These are phyloP conservation scores for Aspergillus hancockii DNA, from an alignment of 495 filamentous ascomycete species.

Conservation along the genomic window DNA sequence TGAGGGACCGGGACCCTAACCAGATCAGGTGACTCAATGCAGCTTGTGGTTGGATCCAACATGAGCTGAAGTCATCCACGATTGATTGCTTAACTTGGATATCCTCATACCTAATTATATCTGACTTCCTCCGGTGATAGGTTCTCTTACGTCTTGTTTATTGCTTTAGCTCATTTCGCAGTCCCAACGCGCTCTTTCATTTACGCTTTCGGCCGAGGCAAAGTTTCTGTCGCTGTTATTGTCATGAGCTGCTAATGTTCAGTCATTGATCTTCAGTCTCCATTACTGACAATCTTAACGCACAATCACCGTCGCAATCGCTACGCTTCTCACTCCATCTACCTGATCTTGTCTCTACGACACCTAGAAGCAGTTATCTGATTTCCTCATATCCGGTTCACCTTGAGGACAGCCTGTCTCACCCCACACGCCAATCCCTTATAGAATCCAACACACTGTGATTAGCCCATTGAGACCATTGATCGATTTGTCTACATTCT, in stretches of 20 bases:
- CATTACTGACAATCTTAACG: not conserved
- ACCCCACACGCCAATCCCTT: not conserved
- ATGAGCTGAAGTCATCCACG: constrained; percentile 2
- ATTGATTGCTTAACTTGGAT: constrained; percentile 6
- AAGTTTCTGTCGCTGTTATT: not conserved
- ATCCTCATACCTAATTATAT: not conserved
- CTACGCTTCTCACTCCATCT: not conserved
- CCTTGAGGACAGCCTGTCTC: not conserved
- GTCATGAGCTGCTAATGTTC: constrained; percentile 10
- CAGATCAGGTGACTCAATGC: constrained; percentile 20
- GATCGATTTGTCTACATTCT: not conserved
- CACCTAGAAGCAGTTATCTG: not conserved
- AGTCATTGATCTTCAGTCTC: constrained; percentile 7
- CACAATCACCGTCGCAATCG: not conserved
- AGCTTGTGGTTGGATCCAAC: constrained; percentile 15
- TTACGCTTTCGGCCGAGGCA: not conserved
- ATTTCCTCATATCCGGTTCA: not conserved
- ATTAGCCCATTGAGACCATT: not conserved
- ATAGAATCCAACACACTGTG: not conserved
- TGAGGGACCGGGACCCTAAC: not conserved
- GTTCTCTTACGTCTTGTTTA: not conserved
- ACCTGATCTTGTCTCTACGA: not conserved
- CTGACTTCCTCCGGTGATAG: not conserved
- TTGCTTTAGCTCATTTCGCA: not conserved
- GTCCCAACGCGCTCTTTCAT: not conserved